Evolutionary conservation across 2,329 filamentous ascomycete genomes (phyloP).

Genomic region (Plenodomus biglobosus): DNA sequence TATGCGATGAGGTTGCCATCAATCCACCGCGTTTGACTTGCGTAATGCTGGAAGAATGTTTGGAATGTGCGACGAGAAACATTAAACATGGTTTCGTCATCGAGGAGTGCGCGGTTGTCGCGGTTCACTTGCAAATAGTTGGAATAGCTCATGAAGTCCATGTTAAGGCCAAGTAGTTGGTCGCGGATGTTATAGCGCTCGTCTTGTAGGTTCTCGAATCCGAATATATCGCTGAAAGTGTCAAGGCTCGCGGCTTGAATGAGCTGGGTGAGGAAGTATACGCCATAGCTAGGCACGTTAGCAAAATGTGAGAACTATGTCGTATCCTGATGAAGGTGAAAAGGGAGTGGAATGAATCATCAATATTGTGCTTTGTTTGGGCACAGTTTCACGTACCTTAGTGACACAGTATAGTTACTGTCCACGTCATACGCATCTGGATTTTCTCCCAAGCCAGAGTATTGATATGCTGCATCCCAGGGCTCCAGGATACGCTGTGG

Average conservation of each 20-base stretch:
- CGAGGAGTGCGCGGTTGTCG: slow-evolving; percentile 20
- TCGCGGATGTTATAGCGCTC: slow-evolving; percentile 31
- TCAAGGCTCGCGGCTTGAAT: neutral
- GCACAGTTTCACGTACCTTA: neutral
- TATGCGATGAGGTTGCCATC: slow-evolving; percentile 15
- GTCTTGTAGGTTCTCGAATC: slow-evolving; percentile 10
- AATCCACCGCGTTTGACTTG: slow-evolving; percentile 19
- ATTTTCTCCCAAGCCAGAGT: neutral
- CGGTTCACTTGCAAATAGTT: slow-evolving; percentile 15
- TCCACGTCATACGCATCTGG: neutral
- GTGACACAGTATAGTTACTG: neutral
- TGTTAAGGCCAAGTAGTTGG: slow-evolving; percentile 14
- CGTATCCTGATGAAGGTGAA: too few relatives aligned
- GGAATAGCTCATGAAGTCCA: slow-evolving; percentile 20
- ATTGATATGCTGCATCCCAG: neutral
- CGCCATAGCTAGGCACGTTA: neutral
- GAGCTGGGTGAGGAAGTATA: neutral
- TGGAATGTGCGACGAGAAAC: slow-evolving; percentile 26
- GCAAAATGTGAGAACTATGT: neutral
- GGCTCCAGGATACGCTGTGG: slow-evolving; percentile 2
- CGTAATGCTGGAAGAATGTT: slow-evolving; percentile 38
- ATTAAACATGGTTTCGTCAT: slow-evolving; percentile 9
- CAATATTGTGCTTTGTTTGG: too few relatives aligned
- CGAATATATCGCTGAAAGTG: neutral
- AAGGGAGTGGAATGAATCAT: too few relatives aligned